A percentile compares a stretch with the other conserved stretches of the same genome.
These are phyloP conservation scores for Plasmodium gonderi DNA, from an alignment of 169 alveolate genomes.

Conservation along the genomic window DNA sequence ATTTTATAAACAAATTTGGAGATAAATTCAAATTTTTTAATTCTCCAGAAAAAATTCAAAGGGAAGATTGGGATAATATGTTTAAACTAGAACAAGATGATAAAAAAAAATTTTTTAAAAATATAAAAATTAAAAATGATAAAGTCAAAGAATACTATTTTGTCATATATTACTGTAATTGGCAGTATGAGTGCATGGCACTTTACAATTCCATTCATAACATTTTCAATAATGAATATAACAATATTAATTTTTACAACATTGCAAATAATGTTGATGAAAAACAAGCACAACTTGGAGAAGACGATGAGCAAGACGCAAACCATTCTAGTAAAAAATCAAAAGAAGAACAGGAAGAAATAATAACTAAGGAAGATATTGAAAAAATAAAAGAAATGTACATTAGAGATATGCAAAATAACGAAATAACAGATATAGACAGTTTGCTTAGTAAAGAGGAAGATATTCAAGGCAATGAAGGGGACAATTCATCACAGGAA, in stretches of 20 bases:
- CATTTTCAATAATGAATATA: constrained; percentile 40
- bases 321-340: background rate
- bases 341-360: background rate
- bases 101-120: constrained; percentile 59
- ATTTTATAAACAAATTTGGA: constrained; percentile 57
- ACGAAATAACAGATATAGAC: constrained; percentile 44
- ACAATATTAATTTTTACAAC: constrained; percentile 43
- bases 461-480: background rate
- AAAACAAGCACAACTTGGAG: background rate
- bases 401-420: constrained; percentile 58
- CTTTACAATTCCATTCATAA: constrained; percentile 62
- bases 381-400: constrained; percentile 67
- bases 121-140: constrained; percentile 56
- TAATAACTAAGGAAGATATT: constrained; percentile 10
- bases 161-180: constrained; percentile 71
- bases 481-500: background rate
- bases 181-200: constrained; percentile 75
- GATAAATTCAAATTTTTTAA: constrained; percentile 68
- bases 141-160: constrained; percentile 60
- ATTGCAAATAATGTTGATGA: constrained; percentile 10
- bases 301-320: background rate
- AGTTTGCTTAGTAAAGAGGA: constrained; percentile 15
- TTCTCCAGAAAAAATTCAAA: constrained; percentile 50
- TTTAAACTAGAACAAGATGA: constrained; percentile 65
- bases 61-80: constrained; percentile 74